phyloP scores from a whole-genome alignment of 2,329 filamentous ascomycete species.

The Sporothrix variecibatus region DNA sequence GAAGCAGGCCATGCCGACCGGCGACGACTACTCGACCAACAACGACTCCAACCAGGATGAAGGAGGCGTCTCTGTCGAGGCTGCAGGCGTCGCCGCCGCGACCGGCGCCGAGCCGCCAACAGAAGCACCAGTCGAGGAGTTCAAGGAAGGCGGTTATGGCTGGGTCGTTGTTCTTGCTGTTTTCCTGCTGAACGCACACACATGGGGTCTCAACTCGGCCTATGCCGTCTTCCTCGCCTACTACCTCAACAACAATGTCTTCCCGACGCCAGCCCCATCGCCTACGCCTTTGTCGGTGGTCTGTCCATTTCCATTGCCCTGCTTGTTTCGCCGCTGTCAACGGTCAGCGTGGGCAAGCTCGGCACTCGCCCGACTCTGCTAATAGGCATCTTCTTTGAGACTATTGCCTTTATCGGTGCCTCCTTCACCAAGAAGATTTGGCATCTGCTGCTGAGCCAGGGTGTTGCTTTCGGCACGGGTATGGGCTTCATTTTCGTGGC shows the following conservation, averaged over 20 bases:
- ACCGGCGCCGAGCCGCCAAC: slow-evolving; percentile 6
- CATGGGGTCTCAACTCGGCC: slow-evolving; percentile 72
- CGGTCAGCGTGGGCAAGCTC: slow-evolving; percentile 58
- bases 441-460: slow-evolving; percentile 76
- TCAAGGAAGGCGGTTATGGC: slow-evolving; percentile 61
- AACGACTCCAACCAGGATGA: slow-evolving; percentile 2
- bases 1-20: slow-evolving; percentile 20
- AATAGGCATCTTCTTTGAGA: slow-evolving; percentile 65
- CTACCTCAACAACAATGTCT: slow-evolving; percentile 59
- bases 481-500: slow-evolving; percentile 77
- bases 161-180: slow-evolving; percentile 60
- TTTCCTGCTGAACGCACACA: slow-evolving; percentile 66
- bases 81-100: not conserved
- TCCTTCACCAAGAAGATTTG: slow-evolving; percentile 69
- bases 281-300: slow-evolving; percentile 77
- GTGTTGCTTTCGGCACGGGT: slow-evolving; percentile 73
- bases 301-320: slow-evolving; percentile 67
- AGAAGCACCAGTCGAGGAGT: slow-evolving; percentile 37
- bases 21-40: not conserved
- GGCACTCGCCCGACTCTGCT: slow-evolving; percentile 67
- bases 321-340: slow-evolving; percentile 68
- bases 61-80: not conserved
- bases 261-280: slow-evolving; percentile 63
- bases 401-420: slow-evolving; percentile 66
- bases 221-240: slow-evolving; percentile 61